Evolutionary conservation across 495 filamentous ascomycete genomes (phyloP), one percentile per base, ranked within the genome.

Genomic region (Neurospora sp.): DNA sequence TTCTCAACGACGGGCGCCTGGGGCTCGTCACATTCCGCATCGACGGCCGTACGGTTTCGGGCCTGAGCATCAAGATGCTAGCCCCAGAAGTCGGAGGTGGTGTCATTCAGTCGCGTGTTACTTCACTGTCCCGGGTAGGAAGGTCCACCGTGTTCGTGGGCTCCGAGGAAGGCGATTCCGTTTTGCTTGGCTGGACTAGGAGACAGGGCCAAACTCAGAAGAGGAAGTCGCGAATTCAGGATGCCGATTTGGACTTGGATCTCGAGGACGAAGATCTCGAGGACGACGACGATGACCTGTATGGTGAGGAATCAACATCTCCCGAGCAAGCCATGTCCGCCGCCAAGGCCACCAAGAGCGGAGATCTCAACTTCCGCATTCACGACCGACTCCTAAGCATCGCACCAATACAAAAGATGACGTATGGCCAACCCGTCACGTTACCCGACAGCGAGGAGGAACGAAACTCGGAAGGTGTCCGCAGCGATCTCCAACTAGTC

Each of bases 1-100:
- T 94, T 37, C 87, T 97, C 44, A 89, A 89, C 45, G 90, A 89
- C 70, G 96, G 96, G 1, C 86, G 89, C 41, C 85, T 96, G 65
- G 88, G 89, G 16, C 86, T 94, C 38, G 82, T 98, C 27, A 91
- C 86, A 42, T 97, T 99, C 82, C 90, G 88, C 72, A 87, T 97
- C 69, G 94, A 97, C 79, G 96, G 96, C n/a, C 87, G 95, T 61
- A 96, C 93, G 9, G 93, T 99, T 35, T 97, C 94, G 44, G 94
- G 94, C 7, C 84, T 98, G 40, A 87, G 86, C 6, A 79, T 99
- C 68, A 88, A 87, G 69, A 81, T 87, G 17, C 80, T 97, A 41
- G 79, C 85, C 17, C 75, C 81, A 61, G 87, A 91, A 48, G 78
- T 86, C 1, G 91, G 91, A 27, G 90, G 89, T 3, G 74, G 80